Percentiles rank a stretch among this genome's conserved stretches.
phyloP scores from a whole-genome alignment of 2,329 filamentous ascomycete genomes.

The Volutella citrinella region DNA sequence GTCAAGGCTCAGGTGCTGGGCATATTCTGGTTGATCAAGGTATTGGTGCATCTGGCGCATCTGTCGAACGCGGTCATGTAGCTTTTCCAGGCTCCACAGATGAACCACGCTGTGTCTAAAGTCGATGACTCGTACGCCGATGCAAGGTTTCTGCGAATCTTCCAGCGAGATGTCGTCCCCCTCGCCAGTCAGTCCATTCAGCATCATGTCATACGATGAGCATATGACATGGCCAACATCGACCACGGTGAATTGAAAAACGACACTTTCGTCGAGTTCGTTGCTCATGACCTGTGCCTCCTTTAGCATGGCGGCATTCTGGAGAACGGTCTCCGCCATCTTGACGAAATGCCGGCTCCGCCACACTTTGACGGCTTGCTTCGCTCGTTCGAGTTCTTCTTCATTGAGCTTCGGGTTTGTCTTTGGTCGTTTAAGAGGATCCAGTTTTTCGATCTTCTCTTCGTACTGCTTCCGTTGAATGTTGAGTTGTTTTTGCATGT shows the following conservation, averaged over 20 bases:
- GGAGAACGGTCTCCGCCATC: constrained; percentile 89
- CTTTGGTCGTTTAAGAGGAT: constrained; percentile 59
- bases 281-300: constrained; percentile 98
- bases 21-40: constrained; percentile 89
- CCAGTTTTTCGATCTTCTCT: constrained; percentile 75
- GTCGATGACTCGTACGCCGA: constrained; percentile 86
- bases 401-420: constrained; percentile 65
- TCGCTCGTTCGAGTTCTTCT: constrained; percentile 69
- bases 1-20: constrained; percentile 86
- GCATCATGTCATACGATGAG: constrained; percentile 93
- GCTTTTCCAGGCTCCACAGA: constrained; percentile 91
- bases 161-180: constrained; percentile 80
- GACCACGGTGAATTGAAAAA: constrained; percentile 92
- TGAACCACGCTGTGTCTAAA: constrained; percentile 83
- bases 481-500: constrained; percentile 84
- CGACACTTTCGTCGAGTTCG: constrained; percentile 86
- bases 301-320: constrained; percentile 83
- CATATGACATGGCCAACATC: constrained; percentile 84
- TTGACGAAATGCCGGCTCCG: constrained; percentile 80
- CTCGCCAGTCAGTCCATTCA: constrained; percentile 85
- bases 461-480: constrained; percentile 83
- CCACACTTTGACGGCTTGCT: constrained; percentile 70
- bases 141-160: constrained; percentile 80
- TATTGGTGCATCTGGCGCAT: constrained; percentile 99
- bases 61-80: constrained; percentile 78